Evolutionary conservation across 805 yeast genomes (phyloP).

Genomic region (Hermanozyma aechmeae): DNA sequence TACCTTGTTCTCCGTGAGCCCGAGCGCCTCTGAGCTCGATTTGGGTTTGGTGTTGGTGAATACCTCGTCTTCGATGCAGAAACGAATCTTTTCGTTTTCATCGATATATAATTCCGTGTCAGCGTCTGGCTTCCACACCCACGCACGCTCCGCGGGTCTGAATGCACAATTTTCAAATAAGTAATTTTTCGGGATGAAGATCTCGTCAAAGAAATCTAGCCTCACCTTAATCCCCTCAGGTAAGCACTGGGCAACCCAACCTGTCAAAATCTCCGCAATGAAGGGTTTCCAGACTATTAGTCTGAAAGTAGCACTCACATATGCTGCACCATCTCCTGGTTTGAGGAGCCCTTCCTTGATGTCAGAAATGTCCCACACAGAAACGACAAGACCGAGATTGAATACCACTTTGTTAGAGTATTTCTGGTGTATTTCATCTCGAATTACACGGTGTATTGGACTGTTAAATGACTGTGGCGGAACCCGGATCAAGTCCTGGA

Average conservation of each 20-base stretch:
- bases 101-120: constrained; percentile 77
- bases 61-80: constrained; percentile 82
- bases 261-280: constrained; percentile 85
- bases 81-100: constrained; percentile 82
- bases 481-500: constrained; percentile 78
- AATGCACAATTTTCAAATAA: constrained; percentile 71
- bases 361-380: constrained; percentile 75
- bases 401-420: constrained; percentile 80
- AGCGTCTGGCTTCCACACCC: constrained; percentile 86
- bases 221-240: constrained; percentile 79
- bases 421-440: constrained; percentile 74
- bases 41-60: constrained; percentile 79
- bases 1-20: constrained; percentile 23
- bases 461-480: constrained; percentile 78
- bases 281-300: constrained; percentile 86
- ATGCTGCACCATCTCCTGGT: constrained; percentile 93
- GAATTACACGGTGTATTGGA: constrained; percentile 63
- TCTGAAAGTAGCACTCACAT: constrained; percentile 64
- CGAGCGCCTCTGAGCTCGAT: constrained; percentile 46
- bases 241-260: constrained; percentile 86
- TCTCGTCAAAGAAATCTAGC: constrained; percentile 85
- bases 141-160: constrained; percentile 73
- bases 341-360: constrained; percentile 82
- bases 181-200: constrained; percentile 76
- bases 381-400: constrained; percentile 74